phyloP scores from a whole-genome alignment of 306 rosid genomes.

The Alnus glutinosa region DNA sequence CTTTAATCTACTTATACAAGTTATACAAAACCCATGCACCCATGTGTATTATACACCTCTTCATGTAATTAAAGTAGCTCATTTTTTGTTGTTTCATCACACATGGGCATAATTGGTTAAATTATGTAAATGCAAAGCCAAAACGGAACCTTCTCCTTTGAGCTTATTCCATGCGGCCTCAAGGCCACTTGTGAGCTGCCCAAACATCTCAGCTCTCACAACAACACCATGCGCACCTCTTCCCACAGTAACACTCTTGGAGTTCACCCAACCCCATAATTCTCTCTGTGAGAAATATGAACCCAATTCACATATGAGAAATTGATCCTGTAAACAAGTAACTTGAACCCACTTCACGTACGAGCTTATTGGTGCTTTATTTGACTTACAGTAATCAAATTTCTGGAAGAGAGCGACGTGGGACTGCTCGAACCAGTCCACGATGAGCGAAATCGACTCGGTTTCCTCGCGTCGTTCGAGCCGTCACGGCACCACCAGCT shows the following conservation, averaged over 20 bases:
- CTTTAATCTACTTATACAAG: background rate
- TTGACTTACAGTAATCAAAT: constrained; percentile 70
- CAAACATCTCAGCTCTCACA: constrained; percentile 95
- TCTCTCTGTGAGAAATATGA: constrained; percentile 55
- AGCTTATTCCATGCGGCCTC: constrained; percentile 97
- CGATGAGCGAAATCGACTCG: constrained; percentile 44
- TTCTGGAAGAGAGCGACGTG: constrained; percentile 58
- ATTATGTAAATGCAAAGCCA: background rate
- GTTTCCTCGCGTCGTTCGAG: constrained; percentile 33
- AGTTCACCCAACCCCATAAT: constrained; percentile 84
- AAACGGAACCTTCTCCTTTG: constrained; percentile 81
- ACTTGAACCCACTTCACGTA: constrained; percentile 5
- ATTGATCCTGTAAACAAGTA: background rate
- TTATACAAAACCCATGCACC: background rate
- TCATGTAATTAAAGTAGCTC: too few relatives aligned
- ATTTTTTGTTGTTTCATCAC: too few relatives aligned
- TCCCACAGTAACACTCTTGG: constrained; percentile 42
- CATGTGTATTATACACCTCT: too few relatives aligned
- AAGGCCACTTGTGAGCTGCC: constrained; percentile 86
- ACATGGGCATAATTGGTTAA: background rate
- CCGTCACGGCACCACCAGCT: constrained; percentile 23
- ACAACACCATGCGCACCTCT: constrained; percentile 52
- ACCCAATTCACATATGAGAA: constrained; percentile 5
- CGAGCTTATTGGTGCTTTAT: background rate
- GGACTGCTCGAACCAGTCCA: constrained; percentile 39